phyloP scores from a whole-genome alignment of 2,329 filamentous ascomycete species.

The Fusarium nurragi region DNA sequence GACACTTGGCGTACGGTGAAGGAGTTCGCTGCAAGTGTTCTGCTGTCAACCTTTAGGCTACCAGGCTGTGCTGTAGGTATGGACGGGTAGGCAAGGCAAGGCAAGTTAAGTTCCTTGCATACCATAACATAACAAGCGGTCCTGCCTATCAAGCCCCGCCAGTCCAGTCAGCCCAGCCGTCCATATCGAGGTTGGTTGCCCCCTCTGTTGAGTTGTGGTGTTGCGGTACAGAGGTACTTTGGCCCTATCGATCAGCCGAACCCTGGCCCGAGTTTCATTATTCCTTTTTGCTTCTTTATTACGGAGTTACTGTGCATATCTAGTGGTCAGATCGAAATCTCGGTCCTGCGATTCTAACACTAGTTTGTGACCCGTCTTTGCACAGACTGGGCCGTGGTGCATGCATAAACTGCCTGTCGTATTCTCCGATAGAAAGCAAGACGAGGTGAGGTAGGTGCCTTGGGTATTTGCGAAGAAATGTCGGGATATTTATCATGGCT shows the following conservation, averaged over 20 bases:
- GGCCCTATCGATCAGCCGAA: slow-evolving; percentile 7
- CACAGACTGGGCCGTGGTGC: neutral
- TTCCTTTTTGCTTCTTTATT: neutral
- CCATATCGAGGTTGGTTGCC: slow-evolving; percentile 23
- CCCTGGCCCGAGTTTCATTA: neutral
- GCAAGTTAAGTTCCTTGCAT: slow-evolving; percentile 34
- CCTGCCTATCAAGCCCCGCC: slow-evolving; percentile 18
- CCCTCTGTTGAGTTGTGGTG: slow-evolving; percentile 16
- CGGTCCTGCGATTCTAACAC: slow-evolving; percentile 1
- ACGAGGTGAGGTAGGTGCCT: neutral
- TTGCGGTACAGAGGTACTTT: slow-evolving; percentile 3
- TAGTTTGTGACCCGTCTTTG: slow-evolving; percentile 1
- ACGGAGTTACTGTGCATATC: neutral
- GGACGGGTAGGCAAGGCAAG: slow-evolving; percentile 30
- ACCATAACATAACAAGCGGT: slow-evolving; percentile 9
- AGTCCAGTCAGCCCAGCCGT: neutral
- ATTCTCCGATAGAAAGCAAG: neutral
- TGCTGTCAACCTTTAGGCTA: neutral
- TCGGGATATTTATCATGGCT: neutral
- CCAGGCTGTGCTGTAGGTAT: slow-evolving; percentile 12
- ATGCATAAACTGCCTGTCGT: neutral
- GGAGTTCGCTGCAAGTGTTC: neutral
- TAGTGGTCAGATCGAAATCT: neutral
- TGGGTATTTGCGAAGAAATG: neutral
- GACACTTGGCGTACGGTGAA: slow-evolving; percentile 2